Percentiles rank a stretch among this genome's conserved stretches.
phyloP scores from a whole-genome alignment of 2,329 filamentous ascomycete genomes.

The Cladosporium sp. region DNA sequence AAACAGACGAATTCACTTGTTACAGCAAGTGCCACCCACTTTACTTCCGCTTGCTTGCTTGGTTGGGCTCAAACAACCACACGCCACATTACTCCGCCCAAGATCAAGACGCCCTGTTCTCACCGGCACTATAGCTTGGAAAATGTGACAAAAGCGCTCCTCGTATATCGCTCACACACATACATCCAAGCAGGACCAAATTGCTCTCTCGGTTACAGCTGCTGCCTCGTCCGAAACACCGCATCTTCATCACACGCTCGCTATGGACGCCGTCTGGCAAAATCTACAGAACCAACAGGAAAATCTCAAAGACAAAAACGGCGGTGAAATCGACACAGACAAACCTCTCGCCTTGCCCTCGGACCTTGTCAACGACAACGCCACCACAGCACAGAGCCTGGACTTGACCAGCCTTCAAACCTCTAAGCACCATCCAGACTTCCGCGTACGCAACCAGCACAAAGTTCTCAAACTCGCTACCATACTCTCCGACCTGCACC shows the following conservation, averaged over 20 bases:
- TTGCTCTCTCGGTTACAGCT: background rate
- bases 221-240: background rate
- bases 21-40: background rate
- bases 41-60: background rate
- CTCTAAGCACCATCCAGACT: conserved; percentile 1
- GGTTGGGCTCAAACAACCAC: background rate
- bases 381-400: background rate
- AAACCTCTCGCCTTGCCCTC: background rate
- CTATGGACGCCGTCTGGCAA: background rate
- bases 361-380: background rate
- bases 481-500: background rate
- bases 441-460: conserved; percentile 8
- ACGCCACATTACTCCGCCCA: background rate
- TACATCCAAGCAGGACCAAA: background rate
- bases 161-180: background rate
- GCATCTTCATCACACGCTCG: background rate
- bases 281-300: background rate
- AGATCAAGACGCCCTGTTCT: background rate
- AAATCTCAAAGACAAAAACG: background rate
- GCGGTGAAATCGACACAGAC: background rate
- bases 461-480: background rate
- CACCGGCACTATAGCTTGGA: background rate
- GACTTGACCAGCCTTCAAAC: background rate
- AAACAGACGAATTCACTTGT: conserved; percentile 6
- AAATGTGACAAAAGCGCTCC: background rate